Evolutionary conservation across 345 rosid species (phyloP).

Genomic region (Lepidium sativum): DNA sequence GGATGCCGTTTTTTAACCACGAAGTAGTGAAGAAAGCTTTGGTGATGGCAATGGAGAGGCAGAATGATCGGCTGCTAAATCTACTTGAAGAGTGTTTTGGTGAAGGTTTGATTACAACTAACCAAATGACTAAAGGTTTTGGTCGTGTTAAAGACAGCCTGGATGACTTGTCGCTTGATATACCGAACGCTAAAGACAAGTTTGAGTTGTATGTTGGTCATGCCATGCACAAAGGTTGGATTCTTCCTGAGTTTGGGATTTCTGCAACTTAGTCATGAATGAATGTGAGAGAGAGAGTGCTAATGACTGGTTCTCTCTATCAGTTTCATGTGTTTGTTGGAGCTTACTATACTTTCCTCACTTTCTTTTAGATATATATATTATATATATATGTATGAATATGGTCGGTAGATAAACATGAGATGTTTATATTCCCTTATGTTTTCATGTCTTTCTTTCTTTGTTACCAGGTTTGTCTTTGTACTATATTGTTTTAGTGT

Average conservation of each 20-base stretch:
- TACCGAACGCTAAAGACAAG: slow-evolving; percentile 87
- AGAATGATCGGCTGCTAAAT: slow-evolving; percentile 78
- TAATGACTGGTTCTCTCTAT: slow-evolving; percentile 15
- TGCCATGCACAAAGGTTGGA: slow-evolving; percentile 86
- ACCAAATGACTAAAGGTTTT: slow-evolving; percentile 93
- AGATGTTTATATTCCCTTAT: slow-evolving; percentile 8
- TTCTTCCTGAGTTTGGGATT: slow-evolving; percentile 43
- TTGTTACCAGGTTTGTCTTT: background rate
- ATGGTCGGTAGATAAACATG: slow-evolving; percentile 16
- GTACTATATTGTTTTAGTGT: background rate
- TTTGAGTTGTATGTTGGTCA: slow-evolving; percentile 50
- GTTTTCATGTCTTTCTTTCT: slow-evolving; percentile 4
- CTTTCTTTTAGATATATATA: background rate
- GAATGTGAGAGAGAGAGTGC: slow-evolving; percentile 11
- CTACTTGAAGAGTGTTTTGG: slow-evolving; percentile 76
- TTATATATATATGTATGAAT: background rate
- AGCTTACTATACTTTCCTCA: background rate
- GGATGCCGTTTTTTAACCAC: slow-evolving; percentile 97
- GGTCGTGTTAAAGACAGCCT: slow-evolving; percentile 78
- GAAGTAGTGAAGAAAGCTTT: slow-evolving; percentile 98
- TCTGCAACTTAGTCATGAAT: slow-evolving; percentile 15
- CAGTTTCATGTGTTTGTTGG: slow-evolving; percentile 26
- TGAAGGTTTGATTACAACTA: slow-evolving; percentile 86
- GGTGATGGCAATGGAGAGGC: slow-evolving; percentile 99
- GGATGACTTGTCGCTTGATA: slow-evolving; percentile 91